Conservation (phyloP, 768 basidiomycete species). For the Terana coerulea region DNA sequence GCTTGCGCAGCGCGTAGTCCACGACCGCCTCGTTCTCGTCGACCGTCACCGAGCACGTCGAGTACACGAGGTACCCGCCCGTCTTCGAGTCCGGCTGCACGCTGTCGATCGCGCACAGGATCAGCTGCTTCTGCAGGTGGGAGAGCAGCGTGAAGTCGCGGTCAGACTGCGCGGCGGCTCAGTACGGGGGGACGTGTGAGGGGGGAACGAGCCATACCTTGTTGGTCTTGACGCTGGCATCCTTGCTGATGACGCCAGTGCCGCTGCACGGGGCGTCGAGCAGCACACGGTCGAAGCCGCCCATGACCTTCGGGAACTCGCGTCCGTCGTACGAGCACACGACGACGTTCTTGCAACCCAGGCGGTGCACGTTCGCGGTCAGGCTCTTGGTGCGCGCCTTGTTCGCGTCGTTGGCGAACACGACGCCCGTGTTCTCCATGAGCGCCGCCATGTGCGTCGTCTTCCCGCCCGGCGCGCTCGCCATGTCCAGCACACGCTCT, state of each 20-base stretch:
- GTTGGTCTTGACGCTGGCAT: constrained; percentile 95
- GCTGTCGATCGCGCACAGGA: constrained; percentile 97
- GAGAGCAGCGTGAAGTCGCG: constrained; percentile 95
- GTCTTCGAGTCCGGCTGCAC: constrained; percentile 85
- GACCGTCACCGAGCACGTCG: constrained; percentile 96
- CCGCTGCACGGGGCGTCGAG: constrained; percentile 98
- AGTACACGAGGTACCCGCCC: constrained; percentile 95
- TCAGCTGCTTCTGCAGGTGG: constrained; percentile 96
- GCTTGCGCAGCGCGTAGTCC: constrained; percentile 93
- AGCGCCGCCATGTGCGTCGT: constrained; percentile 97
- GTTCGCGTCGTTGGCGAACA: constrained; percentile 97
- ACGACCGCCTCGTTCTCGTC: constrained; percentile 99
- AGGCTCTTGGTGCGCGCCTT: constrained; percentile 94
- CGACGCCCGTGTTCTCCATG: constrained; percentile 94
- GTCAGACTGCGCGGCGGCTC: constrained; percentile 56
- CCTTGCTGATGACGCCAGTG: constrained; percentile 97
- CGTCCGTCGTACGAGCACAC: constrained; percentile 96
- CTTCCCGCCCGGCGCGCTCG: constrained; percentile 97
- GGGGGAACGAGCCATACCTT: constrained; percentile 56
- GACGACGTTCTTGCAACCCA: constrained; percentile 98
- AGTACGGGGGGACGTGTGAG: not conserved
- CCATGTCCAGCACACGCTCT: constrained; percentile 97
- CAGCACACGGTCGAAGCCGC: constrained; percentile 96
- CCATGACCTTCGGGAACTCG: constrained; percentile 98
- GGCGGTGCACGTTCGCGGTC: constrained; percentile 92